Evolutionary conservation across 495 filamentous ascomycete species (phyloP), one percentile per base, ranked within the genome.

Genomic region (Astrothelium macrocarpum): DNA sequence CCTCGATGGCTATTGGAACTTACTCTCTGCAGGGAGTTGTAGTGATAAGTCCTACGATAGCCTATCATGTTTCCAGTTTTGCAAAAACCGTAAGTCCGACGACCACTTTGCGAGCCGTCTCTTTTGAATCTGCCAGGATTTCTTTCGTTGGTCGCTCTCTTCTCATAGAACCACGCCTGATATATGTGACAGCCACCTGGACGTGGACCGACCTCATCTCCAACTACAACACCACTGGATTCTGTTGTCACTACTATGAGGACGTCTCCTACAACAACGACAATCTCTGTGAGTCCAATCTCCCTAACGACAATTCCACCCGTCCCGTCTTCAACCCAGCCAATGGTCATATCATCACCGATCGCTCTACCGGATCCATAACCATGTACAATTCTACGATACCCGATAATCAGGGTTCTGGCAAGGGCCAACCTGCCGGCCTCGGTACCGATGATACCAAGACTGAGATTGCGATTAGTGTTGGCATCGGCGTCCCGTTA

Each of bases 211-310:
- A 56, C 49, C 49, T 56, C 23, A 29, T 56, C n/a, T 5, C 49
- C 49, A 56, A 56, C 49, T 56, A 56, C 49, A 56, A 56, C 49
- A 56, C 49, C 23, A 56, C 49, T 2, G 49, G 49, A 5, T 56
- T 56, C 49, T 56, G 49, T 25, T 56, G 49, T 25, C 49, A 56
- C 49, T 56, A 9, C 49, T 56, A 56, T 16, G 49, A 56, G 25
- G 49, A 56, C 25, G 49, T 56, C 49, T 56, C 49, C 7, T 20
- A 29, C 25, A 11, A 4, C 23, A 25, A 56, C 49, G 49, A 56
- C 25, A 26, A 56, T 1, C 49, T 56, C 23, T 56, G 49, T 25
- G 23, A 28, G 23, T 56, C 49, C 25, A 56, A 56, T 1, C 49
- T 56, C 9, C 49, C 49, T 25, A 5, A 56, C 25, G 25, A 56